phyloP scores from a whole-genome alignment of 805 yeast genomes.

The Wickerhamomyces tratensis region DNA sequence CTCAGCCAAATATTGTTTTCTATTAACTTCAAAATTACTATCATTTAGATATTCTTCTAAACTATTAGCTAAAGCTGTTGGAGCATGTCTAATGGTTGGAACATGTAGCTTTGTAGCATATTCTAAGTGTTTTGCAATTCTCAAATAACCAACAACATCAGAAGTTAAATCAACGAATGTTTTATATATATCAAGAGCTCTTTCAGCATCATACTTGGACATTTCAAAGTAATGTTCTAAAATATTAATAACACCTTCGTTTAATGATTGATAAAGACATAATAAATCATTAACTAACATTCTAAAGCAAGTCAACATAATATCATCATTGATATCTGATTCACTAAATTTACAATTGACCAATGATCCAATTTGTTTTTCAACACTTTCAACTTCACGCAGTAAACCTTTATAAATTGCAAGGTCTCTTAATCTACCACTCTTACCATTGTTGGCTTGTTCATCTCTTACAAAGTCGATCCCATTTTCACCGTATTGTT shows the following conservation, averaged over 20 bases:
- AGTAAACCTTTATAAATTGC: conserved; percentile 71
- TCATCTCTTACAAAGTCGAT: conserved; percentile 77
- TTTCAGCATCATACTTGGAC: conserved; percentile 75
- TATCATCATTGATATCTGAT: conserved; percentile 75
- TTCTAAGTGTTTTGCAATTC: conserved; percentile 84
- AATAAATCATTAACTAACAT: conserved; percentile 85
- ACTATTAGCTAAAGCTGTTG: conserved; percentile 81
- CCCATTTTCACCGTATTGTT: conserved; percentile 53
- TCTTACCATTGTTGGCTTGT: conserved; percentile 32
- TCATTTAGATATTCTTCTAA: conserved; percentile 85
- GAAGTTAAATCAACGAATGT: conserved; percentile 79
- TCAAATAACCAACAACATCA: conserved; percentile 77
- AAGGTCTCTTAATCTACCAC: conserved; percentile 55
- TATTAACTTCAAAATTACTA: conserved; percentile 71
- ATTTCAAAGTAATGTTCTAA: conserved; percentile 94
- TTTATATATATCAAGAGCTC: conserved; percentile 78
- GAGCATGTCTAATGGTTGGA: conserved; percentile 96
- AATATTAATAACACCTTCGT: conserved; percentile 92
- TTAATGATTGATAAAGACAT: conserved; percentile 77
- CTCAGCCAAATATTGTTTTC: conserved; percentile 69
- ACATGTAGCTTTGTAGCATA: conserved; percentile 82
- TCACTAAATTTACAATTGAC: conserved; percentile 69
- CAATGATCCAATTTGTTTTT: conserved; percentile 68
- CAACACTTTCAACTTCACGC: conserved; percentile 79
- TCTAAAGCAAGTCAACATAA: conserved; percentile 75